A percentile compares a stretch with the other conserved stretches of the same genome.
Evolutionary conservation across 208 protist species (phyloP).

Genomic region (Leishmania arabica): DNA sequence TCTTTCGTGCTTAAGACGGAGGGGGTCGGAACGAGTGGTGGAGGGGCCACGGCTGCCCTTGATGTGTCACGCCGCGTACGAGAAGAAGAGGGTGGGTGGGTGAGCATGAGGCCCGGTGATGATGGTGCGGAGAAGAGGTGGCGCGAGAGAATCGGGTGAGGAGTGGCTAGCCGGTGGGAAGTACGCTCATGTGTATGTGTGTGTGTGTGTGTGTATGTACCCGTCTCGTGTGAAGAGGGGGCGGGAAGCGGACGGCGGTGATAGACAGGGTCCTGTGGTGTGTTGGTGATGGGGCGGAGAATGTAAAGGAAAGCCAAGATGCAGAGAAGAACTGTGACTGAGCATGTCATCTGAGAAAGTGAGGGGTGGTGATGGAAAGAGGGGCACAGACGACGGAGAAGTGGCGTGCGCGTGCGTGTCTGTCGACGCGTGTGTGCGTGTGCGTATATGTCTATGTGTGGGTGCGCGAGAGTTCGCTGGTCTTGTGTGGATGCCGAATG

Average conservation of each 20-base stretch:
- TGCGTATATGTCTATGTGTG: background rate
- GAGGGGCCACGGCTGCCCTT: background rate
- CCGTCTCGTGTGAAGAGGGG: background rate
- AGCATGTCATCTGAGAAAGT: constrained; percentile 1
- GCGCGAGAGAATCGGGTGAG: background rate
- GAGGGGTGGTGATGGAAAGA: background rate
- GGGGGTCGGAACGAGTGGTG: background rate
- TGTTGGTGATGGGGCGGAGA: background rate
- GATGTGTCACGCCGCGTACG: background rate
- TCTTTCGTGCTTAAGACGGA: background rate
- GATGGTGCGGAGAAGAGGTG: background rate
- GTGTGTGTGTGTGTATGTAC: background rate
- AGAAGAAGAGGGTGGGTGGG: background rate
- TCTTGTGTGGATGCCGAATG: background rate
- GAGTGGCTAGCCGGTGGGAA: background rate
- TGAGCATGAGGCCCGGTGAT: background rate
- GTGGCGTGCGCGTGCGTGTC: background rate
- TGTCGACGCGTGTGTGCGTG: background rate
- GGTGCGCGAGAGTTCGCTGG: too few relatives aligned
- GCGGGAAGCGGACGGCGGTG: background rate
- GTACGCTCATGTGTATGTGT: background rate
- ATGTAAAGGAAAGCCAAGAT: background rate
- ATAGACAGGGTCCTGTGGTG: background rate
- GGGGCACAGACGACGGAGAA: background rate
- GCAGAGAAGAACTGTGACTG: background rate